Evolutionary conservation across 805 yeast species (phyloP), one percentile per base, ranked within the genome.

Genomic region (Saccharomyces cerevisiae): DNA sequence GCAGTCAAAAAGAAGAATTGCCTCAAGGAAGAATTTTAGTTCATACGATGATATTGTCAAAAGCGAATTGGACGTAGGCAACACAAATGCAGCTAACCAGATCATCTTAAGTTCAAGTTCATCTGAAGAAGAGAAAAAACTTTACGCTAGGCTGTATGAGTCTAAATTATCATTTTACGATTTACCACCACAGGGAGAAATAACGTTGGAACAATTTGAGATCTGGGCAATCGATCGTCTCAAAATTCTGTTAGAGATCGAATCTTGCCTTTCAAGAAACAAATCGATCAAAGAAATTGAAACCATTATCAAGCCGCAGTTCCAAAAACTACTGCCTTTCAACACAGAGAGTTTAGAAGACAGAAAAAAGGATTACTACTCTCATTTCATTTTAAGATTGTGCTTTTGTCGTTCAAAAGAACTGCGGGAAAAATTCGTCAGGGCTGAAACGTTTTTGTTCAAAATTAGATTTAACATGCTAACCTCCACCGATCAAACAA

Each of bases 221-320:
- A 77, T 78, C 4, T 94, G 97, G 97, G 98, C 98, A 4, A 85
- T 94, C 53, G 98, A 92, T 65, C 74, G 99, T 56, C 76, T 92
- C 58, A 83, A 85, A 65, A 81, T 94, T 8, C 75, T 94, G 55
- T 79, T 90, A 53, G 96, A 89, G 66, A 84, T 94, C 51, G 97
- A 92, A 64, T 79, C 89, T 1, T 81, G 87, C 58, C 64, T 78
- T 47, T 81, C 85, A 26, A 77, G 95, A 61, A 83, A 84, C 56
- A 82, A 83, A 62, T 69, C 79, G 1, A 65, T 79, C 49, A 80
- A 79, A 59, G 97, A 90, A 54, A 80, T 82, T 36, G 92, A 85
- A 60, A 65, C 73, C 9, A 73, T 79, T 3, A 73, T 92, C 60
- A 81, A 80, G 59, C 94, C 95, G 0, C 69, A 85, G 51, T 63